Conservation (phyloP, 2,329 filamentous ascomycete genomes). For the Mycosphaerella sp. region DNA sequence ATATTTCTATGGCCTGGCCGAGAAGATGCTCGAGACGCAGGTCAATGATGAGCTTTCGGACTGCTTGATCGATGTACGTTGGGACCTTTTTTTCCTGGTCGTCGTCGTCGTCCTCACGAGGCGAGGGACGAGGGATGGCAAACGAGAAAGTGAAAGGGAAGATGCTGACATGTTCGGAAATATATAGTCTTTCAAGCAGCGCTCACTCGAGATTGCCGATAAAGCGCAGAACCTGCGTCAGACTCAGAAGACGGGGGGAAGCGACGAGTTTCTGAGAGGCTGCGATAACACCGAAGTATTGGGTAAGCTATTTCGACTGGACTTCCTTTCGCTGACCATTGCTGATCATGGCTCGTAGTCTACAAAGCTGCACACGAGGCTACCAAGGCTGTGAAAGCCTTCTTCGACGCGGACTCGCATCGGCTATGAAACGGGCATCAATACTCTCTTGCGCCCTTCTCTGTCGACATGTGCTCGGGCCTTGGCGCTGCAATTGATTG, state of each 20-base stretch:
- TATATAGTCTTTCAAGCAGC: conserved; percentile 65
- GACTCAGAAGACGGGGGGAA: conserved; percentile 18
- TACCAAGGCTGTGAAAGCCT: neutral
- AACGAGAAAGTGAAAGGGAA: too few relatives aligned
- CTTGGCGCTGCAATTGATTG: too few relatives aligned
- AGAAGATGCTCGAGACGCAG: conserved; percentile 80
- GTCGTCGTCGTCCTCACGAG: too few relatives aligned
- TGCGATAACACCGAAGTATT: conserved; percentile 84
- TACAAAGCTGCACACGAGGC: neutral
- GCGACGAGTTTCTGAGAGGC: conserved; percentile 74
- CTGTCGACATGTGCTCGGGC: too few relatives aligned
- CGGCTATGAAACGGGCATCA: neutral
- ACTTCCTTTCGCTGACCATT: neutral
- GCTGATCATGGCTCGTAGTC: neutral
- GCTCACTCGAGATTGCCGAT: conserved; percentile 77
- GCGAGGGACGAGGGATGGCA: too few relatives aligned
- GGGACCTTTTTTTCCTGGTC: too few relatives aligned
- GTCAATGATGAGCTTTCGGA: conserved; percentile 52
- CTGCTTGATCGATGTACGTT: too few relatives aligned
- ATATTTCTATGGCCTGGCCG: conserved; percentile 82
- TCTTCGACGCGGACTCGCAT: neutral
- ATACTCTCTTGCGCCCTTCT: neutral
- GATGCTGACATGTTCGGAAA: conserved; percentile 2
- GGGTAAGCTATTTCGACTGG: conserved; percentile 10
- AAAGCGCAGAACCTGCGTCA: conserved; percentile 75